These are phyloP conservation scores for Shiraia sp. DNA, from an alignment of 2,329 filamentous ascomycete species.

Conservation along the genomic window DNA sequence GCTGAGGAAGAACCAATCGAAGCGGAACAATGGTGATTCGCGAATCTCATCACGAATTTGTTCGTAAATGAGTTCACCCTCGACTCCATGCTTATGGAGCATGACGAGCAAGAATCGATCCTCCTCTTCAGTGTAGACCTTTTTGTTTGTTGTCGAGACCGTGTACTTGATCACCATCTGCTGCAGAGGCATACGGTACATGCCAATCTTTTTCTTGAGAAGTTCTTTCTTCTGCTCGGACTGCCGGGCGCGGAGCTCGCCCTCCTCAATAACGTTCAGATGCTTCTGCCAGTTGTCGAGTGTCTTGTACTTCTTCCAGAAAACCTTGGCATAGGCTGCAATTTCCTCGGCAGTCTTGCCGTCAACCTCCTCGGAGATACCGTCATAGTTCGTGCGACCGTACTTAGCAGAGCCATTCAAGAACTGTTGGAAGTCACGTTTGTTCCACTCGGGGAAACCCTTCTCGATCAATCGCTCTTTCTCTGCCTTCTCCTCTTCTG, in stretches of 20 bases:
- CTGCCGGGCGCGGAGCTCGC: conserved; percentile 86
- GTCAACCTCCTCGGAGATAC: conserved; percentile 87
- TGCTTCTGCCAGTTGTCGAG: conserved; percentile 89
- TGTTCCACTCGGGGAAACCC: conserved; percentile 94
- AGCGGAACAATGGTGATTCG: conserved; percentile 91
- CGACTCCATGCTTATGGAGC: conserved; percentile 88
- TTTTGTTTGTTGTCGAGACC: conserved; percentile 98
- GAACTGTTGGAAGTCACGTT: conserved; percentile 97
- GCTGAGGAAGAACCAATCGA: conserved; percentile 99
- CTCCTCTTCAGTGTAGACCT: conserved; percentile 98
- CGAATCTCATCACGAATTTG: conserved; percentile 96
- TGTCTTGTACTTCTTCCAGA: conserved; percentile 94
- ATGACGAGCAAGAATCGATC: conserved; percentile 94
- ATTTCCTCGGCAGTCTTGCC: conserved; percentile 86
- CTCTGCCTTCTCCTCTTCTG: conserved; percentile 84
- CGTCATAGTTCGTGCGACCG: conserved; percentile 81
- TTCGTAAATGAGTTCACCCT: conserved; percentile 88
- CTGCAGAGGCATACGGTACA: conserved; percentile 95
- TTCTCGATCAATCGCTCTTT: conserved; percentile 80
- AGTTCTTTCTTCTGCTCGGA: conserved; percentile 92
- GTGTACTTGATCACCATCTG: conserved; percentile 99
- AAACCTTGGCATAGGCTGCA: conserved; percentile 88
- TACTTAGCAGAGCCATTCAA: conserved; percentile 93
- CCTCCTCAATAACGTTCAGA: conserved; percentile 85
- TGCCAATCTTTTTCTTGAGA: conserved; percentile 90